Evolutionary conservation across 352 stramenopile genomes (phyloP), one percentile per base, ranked within the genome.

Genomic region (Aphanomyces euteiches): DNA sequence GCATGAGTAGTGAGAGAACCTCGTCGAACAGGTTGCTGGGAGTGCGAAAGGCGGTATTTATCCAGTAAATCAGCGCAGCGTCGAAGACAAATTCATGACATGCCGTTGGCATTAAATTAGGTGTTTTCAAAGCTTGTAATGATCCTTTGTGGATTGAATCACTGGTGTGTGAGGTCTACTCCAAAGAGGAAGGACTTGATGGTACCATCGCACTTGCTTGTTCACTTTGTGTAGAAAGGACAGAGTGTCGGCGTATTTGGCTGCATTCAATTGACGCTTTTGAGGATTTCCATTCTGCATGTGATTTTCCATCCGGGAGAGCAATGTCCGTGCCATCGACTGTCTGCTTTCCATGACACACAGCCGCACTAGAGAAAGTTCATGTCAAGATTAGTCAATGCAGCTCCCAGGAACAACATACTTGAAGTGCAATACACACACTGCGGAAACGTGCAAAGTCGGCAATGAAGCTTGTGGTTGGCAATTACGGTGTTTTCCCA

Each of bases 391-490:
- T 28, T 28, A 28, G 28, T 28, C 28, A 28, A 28, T 0, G 28
- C 28, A 28, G 28, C 28, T 28, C 28, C 28, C 2, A 2, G 28
- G 1, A 12, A 36, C 15, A 28, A 58, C 54, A 37, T 61, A 61
- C 54, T 61, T 5, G 37, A 13, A 37, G 7, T 61, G 54, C 54
- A 61, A n/a, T 61, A 61, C 54, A 61, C 43, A 37, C 54, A 61
- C 21, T 61, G 54, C 8, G 7, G 15, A 61, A 40, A 61, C 54
- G 19, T 61, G 54, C 54, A 61, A 12, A 37, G 10, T n/a, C 43
- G 54, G 5, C 36, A 61, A 40, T 61, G 54, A 7, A 15, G 8
- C 10, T n/a, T 28, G 37, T 61, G 54, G 5, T 37, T 28, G 5
- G 54, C 54, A 41, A 61, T 61, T 12, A 37, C 54, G 5, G 5